These are phyloP conservation scores for Claviceps purpurea DNA, from an alignment of 2,329 filamentous ascomycete genomes.

Conservation along the genomic window DNA sequence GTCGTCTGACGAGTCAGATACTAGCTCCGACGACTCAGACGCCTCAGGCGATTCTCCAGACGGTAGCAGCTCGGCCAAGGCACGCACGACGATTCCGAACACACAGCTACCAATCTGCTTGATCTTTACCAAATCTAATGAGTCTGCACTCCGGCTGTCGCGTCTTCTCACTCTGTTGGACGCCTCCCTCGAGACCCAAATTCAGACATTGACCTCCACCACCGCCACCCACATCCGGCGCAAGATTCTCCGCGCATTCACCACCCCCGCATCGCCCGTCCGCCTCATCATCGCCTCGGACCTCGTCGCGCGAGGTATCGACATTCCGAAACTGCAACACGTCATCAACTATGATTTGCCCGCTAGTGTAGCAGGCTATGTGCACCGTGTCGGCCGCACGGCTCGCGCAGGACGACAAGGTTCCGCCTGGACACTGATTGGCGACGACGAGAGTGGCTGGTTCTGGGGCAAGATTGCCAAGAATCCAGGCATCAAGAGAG, in stretches of 20 bases:
- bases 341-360: constrained; percentile 94
- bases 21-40: constrained; percentile 20
- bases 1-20: constrained; percentile 15
- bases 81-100: constrained; percentile 5
- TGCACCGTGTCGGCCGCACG: constrained; percentile 85
- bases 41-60: constrained; percentile 14
- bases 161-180: constrained; percentile 60
- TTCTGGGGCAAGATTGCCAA: constrained; percentile 75
- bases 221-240: constrained; percentile 58
- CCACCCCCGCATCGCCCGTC: constrained; percentile 49
- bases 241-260: constrained; percentile 55
- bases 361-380: constrained; percentile 64
- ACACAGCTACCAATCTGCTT: constrained; percentile 38
- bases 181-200: constrained; percentile 39
- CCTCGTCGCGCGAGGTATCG: constrained; percentile 82
- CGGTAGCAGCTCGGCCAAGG: too few species aligned
- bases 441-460: constrained; percentile 74
- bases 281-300: constrained; percentile 81
- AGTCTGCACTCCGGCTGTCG: constrained; percentile 73
- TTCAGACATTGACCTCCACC: constrained; percentile 65
- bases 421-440: constrained; percentile 75
- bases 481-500: constrained; percentile 34
- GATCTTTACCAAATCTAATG: constrained; percentile 85
- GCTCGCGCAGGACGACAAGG: constrained; percentile 67
- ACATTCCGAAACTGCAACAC: constrained; percentile 64